Percentiles rank a stretch among this genome's conserved stretches.
phyloP scores from a whole-genome alignment of 148 eudicot species.

The Persicaria tinctoria region DNA sequence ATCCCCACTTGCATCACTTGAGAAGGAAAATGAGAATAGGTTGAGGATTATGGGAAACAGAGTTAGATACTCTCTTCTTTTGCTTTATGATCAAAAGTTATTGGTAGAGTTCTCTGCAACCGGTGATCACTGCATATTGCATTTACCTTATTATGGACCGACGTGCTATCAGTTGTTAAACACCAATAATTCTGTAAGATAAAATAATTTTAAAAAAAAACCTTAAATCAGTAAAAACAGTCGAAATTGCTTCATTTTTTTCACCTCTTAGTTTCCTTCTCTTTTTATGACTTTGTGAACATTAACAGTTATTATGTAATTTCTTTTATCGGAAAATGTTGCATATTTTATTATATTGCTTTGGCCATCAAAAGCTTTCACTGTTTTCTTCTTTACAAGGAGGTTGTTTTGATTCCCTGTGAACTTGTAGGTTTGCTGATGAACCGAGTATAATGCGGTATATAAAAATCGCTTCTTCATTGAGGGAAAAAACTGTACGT shows the following conservation, averaged over 20 bases:
- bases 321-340: not conserved
- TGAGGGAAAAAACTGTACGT: conserved; percentile 79
- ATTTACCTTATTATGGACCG: not conserved
- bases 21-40: not conserved
- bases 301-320: not conserved
- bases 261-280: not conserved
- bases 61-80: not conserved
- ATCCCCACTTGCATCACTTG: not conserved
- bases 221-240: not conserved
- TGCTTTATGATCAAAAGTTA: not conserved
- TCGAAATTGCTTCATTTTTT: not conserved
- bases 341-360: not conserved
- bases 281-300: not conserved
- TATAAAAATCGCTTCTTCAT: conserved; percentile 68
- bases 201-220: not conserved
- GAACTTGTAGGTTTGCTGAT: conserved; percentile 37
- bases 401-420: not conserved
- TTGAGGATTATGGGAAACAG: not conserved
- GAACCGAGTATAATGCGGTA: conserved; percentile 78
- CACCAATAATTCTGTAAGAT: not conserved
- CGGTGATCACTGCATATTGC: not conserved
- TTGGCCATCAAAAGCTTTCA: not conserved
- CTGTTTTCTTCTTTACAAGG: not conserved
- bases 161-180: not conserved
- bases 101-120: not conserved